Conservation (phyloP, 2,329 filamentous ascomycete genomes). For the Fusarium camptoceras region DNA sequence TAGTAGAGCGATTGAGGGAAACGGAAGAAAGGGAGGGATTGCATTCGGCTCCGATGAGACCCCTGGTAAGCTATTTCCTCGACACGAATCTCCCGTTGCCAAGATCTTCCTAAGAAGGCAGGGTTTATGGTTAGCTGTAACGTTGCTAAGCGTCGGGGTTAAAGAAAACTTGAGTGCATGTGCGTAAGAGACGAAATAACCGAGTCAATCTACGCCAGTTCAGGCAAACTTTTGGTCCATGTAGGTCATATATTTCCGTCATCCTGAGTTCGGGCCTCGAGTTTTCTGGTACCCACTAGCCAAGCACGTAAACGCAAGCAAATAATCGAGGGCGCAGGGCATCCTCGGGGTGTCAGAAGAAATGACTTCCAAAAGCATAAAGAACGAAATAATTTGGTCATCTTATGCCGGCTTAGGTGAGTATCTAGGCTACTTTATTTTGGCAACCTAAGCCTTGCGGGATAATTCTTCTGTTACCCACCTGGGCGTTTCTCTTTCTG, state of each 20-base stretch:
- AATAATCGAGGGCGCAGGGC: neutral
- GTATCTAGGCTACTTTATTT: too few relatives aligned
- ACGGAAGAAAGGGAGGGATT: constrained; percentile 15
- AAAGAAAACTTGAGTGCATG: neutral
- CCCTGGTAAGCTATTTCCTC: constrained; percentile 14
- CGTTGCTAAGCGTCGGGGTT: constrained; percentile 25
- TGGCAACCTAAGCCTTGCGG: too few relatives aligned
- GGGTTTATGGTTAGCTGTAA: constrained; percentile 28
- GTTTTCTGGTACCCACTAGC: neutral
- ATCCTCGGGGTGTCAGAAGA: too few relatives aligned
- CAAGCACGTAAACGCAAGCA: neutral
- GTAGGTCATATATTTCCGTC: neutral
- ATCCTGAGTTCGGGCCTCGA: neutral
- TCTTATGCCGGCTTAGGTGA: too few relatives aligned
- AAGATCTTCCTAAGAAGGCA: constrained; percentile 35
- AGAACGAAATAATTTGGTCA: too few relatives aligned
- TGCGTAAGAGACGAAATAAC: neutral
- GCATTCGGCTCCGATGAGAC: constrained; percentile 28
- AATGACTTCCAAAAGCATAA: too few relatives aligned
- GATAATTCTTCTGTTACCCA: too few relatives aligned
- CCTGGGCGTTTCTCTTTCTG: neutral
- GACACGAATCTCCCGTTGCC: constrained; percentile 33
- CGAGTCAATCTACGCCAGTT: neutral
- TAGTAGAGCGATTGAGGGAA: neutral
- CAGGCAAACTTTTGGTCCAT: neutral